Conservation (phyloP, 352 stramenopile genomes). For the Globisporangium parvum region DNA sequence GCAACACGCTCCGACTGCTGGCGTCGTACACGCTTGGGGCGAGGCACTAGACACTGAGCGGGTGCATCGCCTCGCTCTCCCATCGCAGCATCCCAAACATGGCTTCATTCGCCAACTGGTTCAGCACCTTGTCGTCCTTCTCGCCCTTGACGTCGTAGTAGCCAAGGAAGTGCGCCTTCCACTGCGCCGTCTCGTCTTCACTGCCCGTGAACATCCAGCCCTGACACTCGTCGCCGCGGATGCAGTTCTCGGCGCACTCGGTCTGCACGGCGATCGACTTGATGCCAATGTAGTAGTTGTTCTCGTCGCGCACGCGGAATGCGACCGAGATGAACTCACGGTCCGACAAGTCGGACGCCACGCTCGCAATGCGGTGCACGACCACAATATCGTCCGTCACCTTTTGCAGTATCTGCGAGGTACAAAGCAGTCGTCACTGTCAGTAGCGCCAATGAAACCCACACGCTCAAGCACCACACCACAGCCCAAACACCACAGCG, state of each 20-base stretch:
- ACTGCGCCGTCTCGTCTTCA: conserved; percentile 53
- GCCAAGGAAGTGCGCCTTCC: conserved; percentile 75
- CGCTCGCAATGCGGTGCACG: conserved; percentile 65
- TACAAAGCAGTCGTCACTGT: conserved; percentile 1
- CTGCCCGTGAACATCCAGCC: conserved; percentile 80
- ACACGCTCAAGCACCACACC: neutral
- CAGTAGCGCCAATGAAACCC: neutral
- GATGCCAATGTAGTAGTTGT: conserved; percentile 74
- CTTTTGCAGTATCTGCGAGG: conserved; percentile 59
- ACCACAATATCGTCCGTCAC: conserved; percentile 82
- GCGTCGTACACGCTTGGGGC: neutral
- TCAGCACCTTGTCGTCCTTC: conserved; percentile 79
- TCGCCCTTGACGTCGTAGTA: conserved; percentile 83
- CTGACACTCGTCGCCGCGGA: conserved; percentile 74
- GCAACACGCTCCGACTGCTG: neutral
- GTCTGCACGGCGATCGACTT: conserved; percentile 74
- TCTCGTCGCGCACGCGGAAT: conserved; percentile 63
- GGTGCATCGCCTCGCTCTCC: conserved; percentile 82
- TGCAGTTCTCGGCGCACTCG: conserved; percentile 68
- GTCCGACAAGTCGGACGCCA: conserved; percentile 67
- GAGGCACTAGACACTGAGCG: conserved; percentile 50
- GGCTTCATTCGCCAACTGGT: conserved; percentile 75
- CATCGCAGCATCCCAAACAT: conserved; percentile 85
- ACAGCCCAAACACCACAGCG: neutral
- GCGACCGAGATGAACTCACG: conserved; percentile 76